Percentiles rank a stretch among this genome's conserved stretches.
phyloP scores from a whole-genome alignment of 2,329 filamentous ascomycete species.

The Zarea fungicola region DNA sequence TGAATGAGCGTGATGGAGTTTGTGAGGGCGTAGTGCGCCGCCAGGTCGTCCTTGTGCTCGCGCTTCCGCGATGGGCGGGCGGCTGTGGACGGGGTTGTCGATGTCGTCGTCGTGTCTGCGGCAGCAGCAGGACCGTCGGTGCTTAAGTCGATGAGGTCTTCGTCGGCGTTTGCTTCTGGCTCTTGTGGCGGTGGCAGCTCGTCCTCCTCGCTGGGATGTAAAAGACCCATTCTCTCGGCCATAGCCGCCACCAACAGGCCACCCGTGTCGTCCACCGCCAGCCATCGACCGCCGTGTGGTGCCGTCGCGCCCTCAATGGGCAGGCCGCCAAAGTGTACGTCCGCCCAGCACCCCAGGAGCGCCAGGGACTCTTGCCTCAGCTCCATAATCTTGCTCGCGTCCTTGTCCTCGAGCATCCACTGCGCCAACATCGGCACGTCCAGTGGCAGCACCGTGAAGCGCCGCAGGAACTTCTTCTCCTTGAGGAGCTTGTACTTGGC shows the following conservation, averaged over 20 bases:
- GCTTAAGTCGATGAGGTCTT: neutral
- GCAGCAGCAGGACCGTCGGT: neutral
- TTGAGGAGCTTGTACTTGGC: slow-evolving; percentile 96
- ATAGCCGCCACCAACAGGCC: slow-evolving; percentile 77
- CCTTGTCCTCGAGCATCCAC: slow-evolving; percentile 75
- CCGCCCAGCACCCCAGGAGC: slow-evolving; percentile 81
- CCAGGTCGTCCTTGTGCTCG: slow-evolving; percentile 43
- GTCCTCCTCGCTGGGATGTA: slow-evolving; percentile 46
- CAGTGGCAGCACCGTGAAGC: slow-evolving; percentile 80
- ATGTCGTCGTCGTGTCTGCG: slow-evolving; percentile 14
- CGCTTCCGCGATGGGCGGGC: slow-evolving; percentile 21
- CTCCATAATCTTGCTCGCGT: slow-evolving; percentile 76
- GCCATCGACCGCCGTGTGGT: slow-evolving; percentile 53
- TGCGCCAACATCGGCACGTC: slow-evolving; percentile 72
- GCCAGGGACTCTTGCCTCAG: slow-evolving; percentile 79
- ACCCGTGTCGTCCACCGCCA: slow-evolving; percentile 82
- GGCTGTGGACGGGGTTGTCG: neutral
- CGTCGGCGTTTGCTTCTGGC: no score
- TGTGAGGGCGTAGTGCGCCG: slow-evolving; percentile 59
- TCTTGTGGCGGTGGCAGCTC: slow-evolving; percentile 5
- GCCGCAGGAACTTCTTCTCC: slow-evolving; percentile 84
- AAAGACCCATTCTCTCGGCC: slow-evolving; percentile 82
- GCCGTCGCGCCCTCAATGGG: slow-evolving; percentile 21
- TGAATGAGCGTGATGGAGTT: slow-evolving; percentile 82
- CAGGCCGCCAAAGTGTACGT: slow-evolving; percentile 62